Conservation (phyloP, 2,329 filamentous ascomycete species). For the Colletotrichum graminicola region DNA sequence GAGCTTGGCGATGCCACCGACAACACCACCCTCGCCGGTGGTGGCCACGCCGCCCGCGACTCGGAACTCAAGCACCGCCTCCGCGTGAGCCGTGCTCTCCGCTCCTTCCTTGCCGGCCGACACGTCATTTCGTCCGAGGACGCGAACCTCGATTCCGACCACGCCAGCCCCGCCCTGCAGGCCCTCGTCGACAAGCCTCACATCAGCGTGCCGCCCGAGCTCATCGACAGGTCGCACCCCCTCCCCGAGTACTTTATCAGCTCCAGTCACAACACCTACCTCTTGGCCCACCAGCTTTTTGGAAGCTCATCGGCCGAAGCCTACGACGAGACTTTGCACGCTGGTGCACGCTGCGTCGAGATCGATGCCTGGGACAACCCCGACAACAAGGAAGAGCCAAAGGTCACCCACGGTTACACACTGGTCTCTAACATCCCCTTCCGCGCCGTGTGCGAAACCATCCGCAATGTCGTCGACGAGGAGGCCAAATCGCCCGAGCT, state of each 20-base stretch:
- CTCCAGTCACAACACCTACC: constrained; percentile 80
- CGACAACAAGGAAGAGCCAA: constrained; percentile 71
- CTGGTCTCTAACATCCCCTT: constrained; percentile 75
- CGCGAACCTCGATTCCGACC: constrained; percentile 55
- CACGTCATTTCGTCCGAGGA: constrained; percentile 63
- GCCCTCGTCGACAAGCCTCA: constrained; percentile 68
- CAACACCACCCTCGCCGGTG: constrained; percentile 65
- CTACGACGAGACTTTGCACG: constrained; percentile 71
- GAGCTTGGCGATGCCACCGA: constrained; percentile 67
- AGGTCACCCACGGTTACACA: constrained; percentile 78
- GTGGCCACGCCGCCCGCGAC: constrained; percentile 66
- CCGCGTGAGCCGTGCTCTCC: constrained; percentile 69
- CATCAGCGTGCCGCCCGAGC: constrained; percentile 65
- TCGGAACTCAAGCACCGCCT: constrained; percentile 65
- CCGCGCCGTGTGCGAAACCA: constrained; percentile 73
- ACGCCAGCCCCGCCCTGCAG: constrained; percentile 60
- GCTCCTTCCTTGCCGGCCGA: constrained; percentile 66
- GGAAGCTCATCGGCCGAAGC: constrained; percentile 72
- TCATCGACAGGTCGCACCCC: constrained; percentile 69
- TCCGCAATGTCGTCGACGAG: constrained; percentile 71
- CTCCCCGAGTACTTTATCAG: constrained; percentile 79
- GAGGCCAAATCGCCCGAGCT: constrained; percentile 61
- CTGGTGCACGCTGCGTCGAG: constrained; percentile 77
- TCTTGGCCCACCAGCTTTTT: constrained; percentile 77
- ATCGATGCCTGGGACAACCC: constrained; percentile 80